phyloP scores from a whole-genome alignment of 768 basidiomycete species.

The Mycena epipterygia region DNA sequence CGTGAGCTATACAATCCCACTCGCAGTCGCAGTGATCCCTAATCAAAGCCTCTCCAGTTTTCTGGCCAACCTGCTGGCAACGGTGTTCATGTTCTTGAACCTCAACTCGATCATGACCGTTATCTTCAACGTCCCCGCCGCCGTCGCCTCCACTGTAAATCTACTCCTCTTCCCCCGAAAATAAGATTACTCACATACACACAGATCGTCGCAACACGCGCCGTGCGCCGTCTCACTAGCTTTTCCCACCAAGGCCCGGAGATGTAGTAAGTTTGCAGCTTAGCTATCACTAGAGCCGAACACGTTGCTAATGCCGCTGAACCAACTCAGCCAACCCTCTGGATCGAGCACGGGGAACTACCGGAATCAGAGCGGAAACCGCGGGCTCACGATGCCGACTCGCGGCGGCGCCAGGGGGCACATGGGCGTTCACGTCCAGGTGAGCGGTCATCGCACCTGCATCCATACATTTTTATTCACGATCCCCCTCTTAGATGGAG shows the following conservation, averaged over 20 bases:
- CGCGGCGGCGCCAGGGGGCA: constrained; percentile 33
- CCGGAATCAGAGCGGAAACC: constrained; percentile 37
- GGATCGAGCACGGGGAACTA: constrained; percentile 41
- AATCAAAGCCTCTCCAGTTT: constrained; percentile 49
- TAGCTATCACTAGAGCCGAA: neutral
- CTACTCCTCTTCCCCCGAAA: neutral
- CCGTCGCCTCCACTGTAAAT: constrained; percentile 64
- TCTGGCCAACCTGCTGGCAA: constrained; percentile 57
- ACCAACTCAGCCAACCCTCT: constrained; percentile 37
- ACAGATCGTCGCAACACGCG: constrained; percentile 70
- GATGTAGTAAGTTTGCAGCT: constrained; percentile 55
- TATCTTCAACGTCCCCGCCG: constrained; percentile 76
- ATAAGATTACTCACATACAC: neutral
- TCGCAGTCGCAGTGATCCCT: neutral
- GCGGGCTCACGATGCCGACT: constrained; percentile 39
- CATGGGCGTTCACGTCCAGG: constrained; percentile 63
- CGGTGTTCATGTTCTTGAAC: constrained; percentile 76
- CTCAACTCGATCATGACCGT: constrained; percentile 78
- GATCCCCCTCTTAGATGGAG: constrained; percentile 57
- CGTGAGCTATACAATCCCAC: constrained; percentile 56
- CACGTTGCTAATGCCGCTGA: neutral
- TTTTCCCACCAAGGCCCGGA: constrained; percentile 59
- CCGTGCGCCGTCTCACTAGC: constrained; percentile 70
- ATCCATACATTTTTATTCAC: neutral
- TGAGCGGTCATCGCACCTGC: constrained; percentile 39